These are phyloP conservation scores for Protomyces pachydermus DNA, from an alignment of 1,139 yeast genomes.

Conservation along the genomic window DNA sequence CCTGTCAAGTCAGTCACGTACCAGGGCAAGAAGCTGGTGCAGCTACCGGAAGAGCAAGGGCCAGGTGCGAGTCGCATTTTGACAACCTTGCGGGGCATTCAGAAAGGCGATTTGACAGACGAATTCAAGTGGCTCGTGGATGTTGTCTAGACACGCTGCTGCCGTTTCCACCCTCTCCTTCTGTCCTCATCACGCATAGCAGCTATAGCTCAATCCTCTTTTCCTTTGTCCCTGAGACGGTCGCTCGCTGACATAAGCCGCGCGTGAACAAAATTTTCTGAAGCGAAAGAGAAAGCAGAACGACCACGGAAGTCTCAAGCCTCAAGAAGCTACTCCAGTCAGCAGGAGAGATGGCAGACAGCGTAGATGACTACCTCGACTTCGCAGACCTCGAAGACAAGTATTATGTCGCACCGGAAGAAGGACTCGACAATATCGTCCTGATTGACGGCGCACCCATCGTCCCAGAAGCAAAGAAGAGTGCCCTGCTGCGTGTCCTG, in stretches of 20 bases:
- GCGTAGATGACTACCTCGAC: conserved; percentile 58
- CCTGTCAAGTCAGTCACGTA: conserved; percentile 23
- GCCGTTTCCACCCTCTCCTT: background rate
- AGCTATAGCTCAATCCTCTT: background rate
- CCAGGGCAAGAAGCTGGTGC: conserved; percentile 13
- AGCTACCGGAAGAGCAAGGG: conserved; percentile 15
- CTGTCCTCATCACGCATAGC: background rate
- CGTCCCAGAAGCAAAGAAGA: conserved; percentile 84
- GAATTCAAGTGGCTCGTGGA: conserved; percentile 9
- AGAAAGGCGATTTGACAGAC: conserved; percentile 18
- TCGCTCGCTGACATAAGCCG: too few species aligned
- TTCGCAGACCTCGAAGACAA: conserved; percentile 81
- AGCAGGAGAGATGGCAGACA: conserved; percentile 43
- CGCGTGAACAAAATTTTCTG: too few species aligned
- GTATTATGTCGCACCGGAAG: conserved; percentile 57
- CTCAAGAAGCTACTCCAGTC: background rate
- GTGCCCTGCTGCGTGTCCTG: conserved; percentile 77
- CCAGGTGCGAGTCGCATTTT: conserved; percentile 12
- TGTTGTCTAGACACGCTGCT: background rate
- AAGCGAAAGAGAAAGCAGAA: too few species aligned
- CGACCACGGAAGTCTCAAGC: background rate
- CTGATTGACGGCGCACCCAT: conserved; percentile 94
- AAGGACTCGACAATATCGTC: conserved; percentile 70
- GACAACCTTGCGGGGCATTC: conserved; percentile 3
- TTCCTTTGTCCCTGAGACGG: too few species aligned